Conservation (phyloP, 805 yeast species). For the Cyberlindnera veronae region DNA sequence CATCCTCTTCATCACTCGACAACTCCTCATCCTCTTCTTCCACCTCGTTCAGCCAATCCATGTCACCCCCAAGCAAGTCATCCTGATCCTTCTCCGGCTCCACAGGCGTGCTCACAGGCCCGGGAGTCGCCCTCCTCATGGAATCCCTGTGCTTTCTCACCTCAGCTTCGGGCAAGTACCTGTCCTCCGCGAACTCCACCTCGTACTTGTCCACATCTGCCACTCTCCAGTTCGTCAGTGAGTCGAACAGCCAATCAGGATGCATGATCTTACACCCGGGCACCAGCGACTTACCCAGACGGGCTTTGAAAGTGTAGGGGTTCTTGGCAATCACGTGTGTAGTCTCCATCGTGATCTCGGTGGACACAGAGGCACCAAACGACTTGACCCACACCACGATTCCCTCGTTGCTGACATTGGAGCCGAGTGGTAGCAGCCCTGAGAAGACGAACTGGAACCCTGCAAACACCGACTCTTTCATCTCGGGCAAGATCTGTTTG, state of each 20-base stretch:
- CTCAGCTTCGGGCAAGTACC: constrained; percentile 42
- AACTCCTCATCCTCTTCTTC: constrained; percentile 45
- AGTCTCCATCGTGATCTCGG: constrained; percentile 65
- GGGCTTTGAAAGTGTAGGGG: constrained; percentile 79
- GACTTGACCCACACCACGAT: constrained; percentile 89
- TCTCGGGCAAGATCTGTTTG: constrained; percentile 63
- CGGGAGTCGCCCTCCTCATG: no score
- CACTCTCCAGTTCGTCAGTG: constrained; percentile 74
- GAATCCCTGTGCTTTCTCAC: constrained; percentile 29
- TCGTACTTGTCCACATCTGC: constrained; percentile 64
- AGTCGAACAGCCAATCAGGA: constrained; percentile 89
- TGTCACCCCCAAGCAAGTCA: constrained; percentile 32
- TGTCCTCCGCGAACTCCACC: constrained; percentile 48
- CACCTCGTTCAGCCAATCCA: constrained; percentile 29
- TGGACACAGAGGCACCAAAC: constrained; percentile 83
- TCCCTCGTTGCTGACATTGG: constrained; percentile 68
- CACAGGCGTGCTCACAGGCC: background rate
- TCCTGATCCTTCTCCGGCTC: constrained; percentile 37
- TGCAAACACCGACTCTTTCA: constrained; percentile 65
- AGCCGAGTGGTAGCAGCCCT: constrained; percentile 87
- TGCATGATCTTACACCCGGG: constrained; percentile 70
- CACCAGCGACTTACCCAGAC: constrained; percentile 65
- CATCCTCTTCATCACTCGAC: constrained; percentile 18
- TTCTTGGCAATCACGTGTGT: constrained; percentile 87
- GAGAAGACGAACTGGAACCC: constrained; percentile 75